Evolutionary conservation across 78 protist genomes (phyloP).

Genomic region (Dictyostelium firmibasis): DNA sequence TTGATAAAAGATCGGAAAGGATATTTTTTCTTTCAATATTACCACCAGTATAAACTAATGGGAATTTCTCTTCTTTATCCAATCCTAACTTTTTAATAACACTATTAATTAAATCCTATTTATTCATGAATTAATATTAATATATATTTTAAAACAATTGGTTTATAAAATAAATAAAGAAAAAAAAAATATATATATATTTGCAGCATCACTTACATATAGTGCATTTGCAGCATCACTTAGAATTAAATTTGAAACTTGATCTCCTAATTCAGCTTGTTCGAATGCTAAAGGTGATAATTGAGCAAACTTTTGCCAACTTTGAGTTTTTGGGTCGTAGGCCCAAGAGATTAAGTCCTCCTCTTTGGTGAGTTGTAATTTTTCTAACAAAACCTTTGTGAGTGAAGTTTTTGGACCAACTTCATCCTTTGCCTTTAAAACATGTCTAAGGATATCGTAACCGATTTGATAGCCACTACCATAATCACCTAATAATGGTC

Average conservation of each 20-base stretch:
- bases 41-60: slow-evolving; percentile 76
- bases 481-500: slow-evolving; percentile 76
- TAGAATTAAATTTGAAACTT: slow-evolving; percentile 13
- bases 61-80: slow-evolving; percentile 17
- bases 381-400: slow-evolving; percentile 10
- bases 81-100: slow-evolving; percentile 33
- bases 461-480: slow-evolving; percentile 82
- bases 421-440: slow-evolving; percentile 47
- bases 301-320: slow-evolving; percentile 67
- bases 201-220: slow-evolving; percentile 51
- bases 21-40: slow-evolving; percentile 47
- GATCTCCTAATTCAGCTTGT: slow-evolving; percentile 32
- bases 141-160: too few species aligned
- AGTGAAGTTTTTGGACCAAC: slow-evolving; percentile 34
- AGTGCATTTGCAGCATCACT: slow-evolving; percentile 12
- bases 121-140: not conserved
- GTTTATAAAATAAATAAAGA: too few species aligned
- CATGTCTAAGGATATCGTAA: slow-evolving; percentile 41
- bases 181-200: too few species aligned
- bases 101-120: slow-evolving; percentile 25
- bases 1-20: not conserved
- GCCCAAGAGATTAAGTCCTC: slow-evolving; percentile 64
- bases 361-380: slow-evolving; percentile 10
- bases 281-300: slow-evolving; percentile 49
- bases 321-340: slow-evolving; percentile 37